Evolutionary conservation across 306 rosid species (phyloP).

Genomic region (Astragalus membranaceus): DNA sequence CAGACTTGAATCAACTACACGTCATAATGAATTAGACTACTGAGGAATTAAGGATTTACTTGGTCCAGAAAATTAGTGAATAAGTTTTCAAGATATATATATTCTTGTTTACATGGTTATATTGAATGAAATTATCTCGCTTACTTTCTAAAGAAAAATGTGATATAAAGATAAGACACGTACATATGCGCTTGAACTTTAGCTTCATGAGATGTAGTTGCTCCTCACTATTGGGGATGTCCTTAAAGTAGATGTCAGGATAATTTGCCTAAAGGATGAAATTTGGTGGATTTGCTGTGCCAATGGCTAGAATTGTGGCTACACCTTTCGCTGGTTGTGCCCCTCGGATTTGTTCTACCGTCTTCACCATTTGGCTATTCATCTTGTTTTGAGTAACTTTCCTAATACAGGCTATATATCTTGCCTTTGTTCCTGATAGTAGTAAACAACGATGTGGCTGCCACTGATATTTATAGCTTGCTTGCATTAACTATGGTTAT

Average conservation of each 20-base stretch:
- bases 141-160: too few relatives aligned
- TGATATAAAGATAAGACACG: background rate
- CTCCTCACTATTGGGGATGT: constrained; percentile 4
- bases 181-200: constrained; percentile 13
- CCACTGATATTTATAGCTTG: too few relatives aligned
- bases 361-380: background rate
- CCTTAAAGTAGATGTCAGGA: constrained; percentile 11
- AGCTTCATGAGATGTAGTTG: background rate
- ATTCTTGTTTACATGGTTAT: too few relatives aligned
- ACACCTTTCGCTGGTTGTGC: background rate
- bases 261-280: background rate
- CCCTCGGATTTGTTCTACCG: background rate
- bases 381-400: background rate
- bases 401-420: background rate
- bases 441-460: too few relatives aligned
- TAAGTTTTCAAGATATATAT: too few relatives aligned
- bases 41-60: too few relatives aligned
- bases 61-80: too few relatives aligned
- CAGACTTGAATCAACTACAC: too few relatives aligned
- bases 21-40: too few relatives aligned
- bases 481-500: too few relatives aligned
- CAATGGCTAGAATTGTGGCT: constrained; percentile 21
- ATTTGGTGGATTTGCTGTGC: constrained; percentile 13
- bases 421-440: too few relatives aligned
- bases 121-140: too few relatives aligned